Conservation (phyloP, 345 rosid genomes). For the Anacardium occidentale region DNA sequence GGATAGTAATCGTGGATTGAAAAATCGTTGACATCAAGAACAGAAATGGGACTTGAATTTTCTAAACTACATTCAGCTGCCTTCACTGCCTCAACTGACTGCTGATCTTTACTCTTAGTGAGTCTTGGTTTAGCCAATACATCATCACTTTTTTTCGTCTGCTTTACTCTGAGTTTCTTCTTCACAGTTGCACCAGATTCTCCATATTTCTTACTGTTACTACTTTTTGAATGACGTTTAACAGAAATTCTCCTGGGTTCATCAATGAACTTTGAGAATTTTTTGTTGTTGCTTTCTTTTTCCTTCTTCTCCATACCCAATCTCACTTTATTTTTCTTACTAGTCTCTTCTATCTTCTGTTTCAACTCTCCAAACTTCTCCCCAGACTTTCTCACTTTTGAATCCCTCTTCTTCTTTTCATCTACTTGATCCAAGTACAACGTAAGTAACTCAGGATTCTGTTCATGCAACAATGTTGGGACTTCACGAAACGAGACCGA, state of each 20-base stretch:
- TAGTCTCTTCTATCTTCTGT: constrained; percentile 18
- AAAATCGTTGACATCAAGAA: constrained; percentile 47
- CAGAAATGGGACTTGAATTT: constrained; percentile 58
- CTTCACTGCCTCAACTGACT: constrained; percentile 16
- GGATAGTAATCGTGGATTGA: constrained; percentile 25
- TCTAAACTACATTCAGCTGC: constrained; percentile 26
- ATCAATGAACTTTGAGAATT: constrained; percentile 42
- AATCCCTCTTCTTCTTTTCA: constrained; percentile 27
- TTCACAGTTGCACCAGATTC: constrained; percentile 15
- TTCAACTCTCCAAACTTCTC: constrained; percentile 21
- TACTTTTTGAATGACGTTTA: constrained; percentile 21
- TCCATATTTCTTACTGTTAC: constrained; percentile 14
- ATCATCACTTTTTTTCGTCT: constrained; percentile 36
- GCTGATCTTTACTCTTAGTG: constrained; percentile 22
- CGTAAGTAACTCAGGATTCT: constrained; percentile 43
- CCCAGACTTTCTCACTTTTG: constrained; percentile 35
- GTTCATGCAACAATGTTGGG: constrained; percentile 24
- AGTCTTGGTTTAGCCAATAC: constrained; percentile 22
- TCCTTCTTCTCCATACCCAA: constrained; percentile 28
- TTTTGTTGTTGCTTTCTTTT: constrained; percentile 36
- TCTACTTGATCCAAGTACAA: constrained; percentile 45
- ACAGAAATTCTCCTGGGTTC: constrained; percentile 44
- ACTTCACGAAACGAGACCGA: constrained; percentile 82
- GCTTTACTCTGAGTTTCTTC: constrained; percentile 24
- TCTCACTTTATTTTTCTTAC: constrained; percentile 11